Evolutionary conservation across 306 rosid species (phyloP).

Genomic region (cucumber (Cucumis sativus)): Cucumber_9930_V3 NC_026656.2:3804501-3805000

Average conservation of each 20-base stretch:
- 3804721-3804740: background rate
- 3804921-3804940: background rate
- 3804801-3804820: background rate
- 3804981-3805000: background rate
- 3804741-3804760: background rate
- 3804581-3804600: background rate
- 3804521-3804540: background rate
- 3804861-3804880: background rate
- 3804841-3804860: background rate
- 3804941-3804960: background rate
- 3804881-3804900: background rate
- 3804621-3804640: background rate
- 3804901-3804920: background rate
- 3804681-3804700: background rate
- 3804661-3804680: background rate
- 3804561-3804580: background rate
- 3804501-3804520: slow-evolving; percentile 12
- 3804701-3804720: background rate
- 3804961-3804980: background rate
- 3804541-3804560: background rate
- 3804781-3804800: background rate
- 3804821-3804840: background rate
- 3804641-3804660: background rate
- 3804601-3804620: background rate
- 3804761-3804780: background rate